Evolutionary conservation across 139 green algal genomes (phyloP).

Genomic region (Dunaliella sp.): DNA sequence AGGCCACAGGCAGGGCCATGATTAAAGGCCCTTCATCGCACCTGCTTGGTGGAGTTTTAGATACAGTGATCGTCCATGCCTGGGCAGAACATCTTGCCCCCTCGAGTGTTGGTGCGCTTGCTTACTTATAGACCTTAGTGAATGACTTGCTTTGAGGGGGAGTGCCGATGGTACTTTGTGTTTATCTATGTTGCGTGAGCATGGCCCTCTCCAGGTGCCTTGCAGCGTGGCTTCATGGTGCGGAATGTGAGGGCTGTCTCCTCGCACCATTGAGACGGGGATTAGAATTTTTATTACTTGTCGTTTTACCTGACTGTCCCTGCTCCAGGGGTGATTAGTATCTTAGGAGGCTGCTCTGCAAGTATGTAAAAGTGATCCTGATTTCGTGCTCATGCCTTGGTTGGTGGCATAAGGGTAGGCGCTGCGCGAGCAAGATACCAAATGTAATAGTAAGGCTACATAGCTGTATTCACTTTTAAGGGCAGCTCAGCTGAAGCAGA

Average conservation of each 20-base stretch:
- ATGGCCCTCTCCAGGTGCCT: neutral
- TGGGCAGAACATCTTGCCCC: neutral
- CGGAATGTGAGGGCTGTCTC: neutral
- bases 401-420: neutral
- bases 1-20: neutral
- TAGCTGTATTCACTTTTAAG: too few relatives aligned
- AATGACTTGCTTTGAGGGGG: neutral
- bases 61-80: neutral
- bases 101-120: neutral
- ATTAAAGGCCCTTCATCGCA: too few relatives aligned
- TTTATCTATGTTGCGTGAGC: neutral
- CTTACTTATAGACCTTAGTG: neutral
- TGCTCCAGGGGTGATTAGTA: too few relatives aligned
- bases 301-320: too few relatives aligned
- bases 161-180: too few relatives aligned
- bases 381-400: neutral
- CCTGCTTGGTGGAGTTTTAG: too few relatives aligned
- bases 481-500: too few relatives aligned
- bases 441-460: too few relatives aligned
- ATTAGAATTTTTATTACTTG: neutral
- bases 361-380: too few relatives aligned
- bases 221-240: neutral
- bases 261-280: neutral
- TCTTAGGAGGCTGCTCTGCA: too few relatives aligned
- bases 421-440: too few relatives aligned